Base-by-base conservation (phyloP, 2,329 filamentous ascomycete species). In the Pseudocercospora cruenta region DNA sequence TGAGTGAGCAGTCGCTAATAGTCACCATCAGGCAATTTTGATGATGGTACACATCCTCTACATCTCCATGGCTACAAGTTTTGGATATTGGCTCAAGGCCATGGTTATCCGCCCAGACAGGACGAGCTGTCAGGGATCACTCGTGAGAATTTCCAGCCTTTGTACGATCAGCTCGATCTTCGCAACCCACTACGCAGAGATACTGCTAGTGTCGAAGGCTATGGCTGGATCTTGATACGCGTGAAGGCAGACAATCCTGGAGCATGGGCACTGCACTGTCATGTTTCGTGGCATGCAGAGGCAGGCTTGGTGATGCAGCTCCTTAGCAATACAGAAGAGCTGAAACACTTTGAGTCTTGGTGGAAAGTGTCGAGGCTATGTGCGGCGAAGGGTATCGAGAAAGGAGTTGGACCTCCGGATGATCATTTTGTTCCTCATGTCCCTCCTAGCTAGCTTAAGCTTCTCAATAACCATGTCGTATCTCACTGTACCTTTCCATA, bases 231-330 rank as follows among this genome's bases (percentile, higher is more conserved):
- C 1, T 71, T 85, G n/a, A 74, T 88, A 12, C 78, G 86, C 62
- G 82, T 88, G 14, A 78, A 86, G 2, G 80, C 86, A 0, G 85
- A 88, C 66, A 88, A 87, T 71, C 82, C 86, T 0, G 86, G 86
- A 0, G 69, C 85, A 1, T 88, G 86, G 86, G 80, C 84, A 0
- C 82, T 88, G 22, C 86, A 88, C 72, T 88, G 86, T 69, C 86
- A 88, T 69, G 83, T 87, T 65, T 78, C 80, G 0, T 88, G 86
- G 86, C 86, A 88, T 71, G 80, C 82, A 0, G 85, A 87, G 69
- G 83, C 85, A 1, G 86, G 86, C 1, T 81, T 88, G 79, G 65
- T 84, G 33, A 89, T 89, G 87, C 85, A 88, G 74, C 82, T 90
- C 62, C 70, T 87, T 28, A 83, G 82, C 7, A 77, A 82, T 31